Base-by-base conservation (phyloP, 352 stramenopile genomes). In the Pythium grandisporangium region DNA sequence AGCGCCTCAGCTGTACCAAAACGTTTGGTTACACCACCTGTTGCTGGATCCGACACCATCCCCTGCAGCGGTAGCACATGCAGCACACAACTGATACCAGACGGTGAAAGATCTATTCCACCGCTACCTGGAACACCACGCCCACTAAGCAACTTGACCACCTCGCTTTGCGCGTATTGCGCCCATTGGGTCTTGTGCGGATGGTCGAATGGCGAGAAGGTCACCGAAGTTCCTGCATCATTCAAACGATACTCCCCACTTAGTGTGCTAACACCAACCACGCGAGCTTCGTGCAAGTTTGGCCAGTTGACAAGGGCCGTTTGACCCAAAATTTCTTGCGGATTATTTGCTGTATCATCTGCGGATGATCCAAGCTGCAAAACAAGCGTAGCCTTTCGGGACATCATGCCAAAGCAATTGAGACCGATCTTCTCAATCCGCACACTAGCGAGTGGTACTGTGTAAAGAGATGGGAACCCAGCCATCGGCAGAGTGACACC, bases 271-370 rank as follows among this genome's bases (percentile, higher is more conserved):
- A 95, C 58, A 38, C 63, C 79, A 13, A 95, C 67, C 30, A 97
- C 82, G 23, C 78, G 84, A 5, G 84, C 95, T 72, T 99, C 95
- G 54, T 98, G 95, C 66, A 99, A 83, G 61, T 98, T 97, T 3
- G 96, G 96, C 88, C 95, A 99, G 67, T 99, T 98, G 5, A 98
- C 90, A 49, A 97, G 89, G 4, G 98, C 70, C 0, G 63, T 86
- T 24, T 61, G 70, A 1, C 75, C 70, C 8, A 92, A 45, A 2
- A 92, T 23, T 12, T 70, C 56, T 11, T 74, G 49, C 6, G 38
- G 48, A 19, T 50, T 51, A 7, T 46, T 30, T 1, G 39, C 53
- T 21, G 59, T 16, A 53, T 39, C 70, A 23, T 60, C 42, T 12
- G 34, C 30, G 1, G 55, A 63, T 2, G 64, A 53, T 5, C 63